phyloP scores from a whole-genome alignment of 805 yeast genomes.

The Starmera amethionina region DNA sequence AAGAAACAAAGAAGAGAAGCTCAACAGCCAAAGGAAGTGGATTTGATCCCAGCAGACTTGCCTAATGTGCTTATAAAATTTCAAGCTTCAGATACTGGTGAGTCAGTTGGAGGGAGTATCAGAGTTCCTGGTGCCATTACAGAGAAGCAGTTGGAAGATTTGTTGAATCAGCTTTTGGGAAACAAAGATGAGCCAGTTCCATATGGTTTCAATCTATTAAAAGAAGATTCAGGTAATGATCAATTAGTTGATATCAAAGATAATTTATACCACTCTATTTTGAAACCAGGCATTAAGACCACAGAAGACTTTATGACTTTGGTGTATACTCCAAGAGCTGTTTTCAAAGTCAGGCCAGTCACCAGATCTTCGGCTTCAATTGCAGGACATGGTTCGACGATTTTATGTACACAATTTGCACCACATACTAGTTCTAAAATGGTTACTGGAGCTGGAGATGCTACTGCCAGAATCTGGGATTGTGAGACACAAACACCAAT shows the following conservation, averaged over 20 bases:
- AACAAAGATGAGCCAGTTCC: conserved; percentile 69
- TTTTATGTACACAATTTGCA: conserved; percentile 86
- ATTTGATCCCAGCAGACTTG: conserved; percentile 61
- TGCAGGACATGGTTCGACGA: conserved; percentile 92
- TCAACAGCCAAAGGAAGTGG: conserved; percentile 70
- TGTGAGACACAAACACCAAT: conserved; percentile 90
- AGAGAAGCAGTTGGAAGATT: conserved; percentile 79
- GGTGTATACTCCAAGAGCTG: conserved; percentile 89
- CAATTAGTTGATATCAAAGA: conserved; percentile 63
- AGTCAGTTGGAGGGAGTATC: conserved; percentile 68
- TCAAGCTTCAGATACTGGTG: conserved; percentile 92
- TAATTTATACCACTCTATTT: conserved; percentile 67
- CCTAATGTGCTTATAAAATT: conserved; percentile 85
- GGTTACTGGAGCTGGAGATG: conserved; percentile 95
- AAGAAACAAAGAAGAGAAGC: conserved; percentile 81
- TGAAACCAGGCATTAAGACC: conserved; percentile 78
- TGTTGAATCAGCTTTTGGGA: conserved; percentile 70
- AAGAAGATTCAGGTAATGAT: conserved; percentile 26
- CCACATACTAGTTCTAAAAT: conserved; percentile 77
- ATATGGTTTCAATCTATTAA: conserved; percentile 67
- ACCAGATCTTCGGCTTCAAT: conserved; percentile 89
- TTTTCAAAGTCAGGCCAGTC: conserved; percentile 85
- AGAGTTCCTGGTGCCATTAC: conserved; percentile 87
- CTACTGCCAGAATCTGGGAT: conserved; percentile 95
- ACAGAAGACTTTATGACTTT: conserved; percentile 91